Evolutionary conservation across 2,329 filamentous ascomycete species (phyloP).

Genomic region (Raffaelea albimanens): DNA sequence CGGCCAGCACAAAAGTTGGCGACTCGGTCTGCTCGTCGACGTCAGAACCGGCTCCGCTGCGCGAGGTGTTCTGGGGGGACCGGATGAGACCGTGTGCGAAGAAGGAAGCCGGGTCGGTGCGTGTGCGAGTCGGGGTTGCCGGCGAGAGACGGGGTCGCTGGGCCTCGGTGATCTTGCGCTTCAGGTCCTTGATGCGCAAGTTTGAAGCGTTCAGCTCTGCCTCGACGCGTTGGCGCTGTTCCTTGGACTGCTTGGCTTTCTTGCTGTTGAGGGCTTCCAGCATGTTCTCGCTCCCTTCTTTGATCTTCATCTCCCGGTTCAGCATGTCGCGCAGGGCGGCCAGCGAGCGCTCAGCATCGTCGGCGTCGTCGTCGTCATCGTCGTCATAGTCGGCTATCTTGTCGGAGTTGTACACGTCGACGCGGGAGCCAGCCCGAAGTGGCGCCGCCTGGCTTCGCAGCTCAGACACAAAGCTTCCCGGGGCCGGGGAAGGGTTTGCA

Average conservation of each 20-base stretch:
- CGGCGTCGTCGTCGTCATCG: slow-evolving; percentile 6
- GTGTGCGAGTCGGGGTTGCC: not conserved
- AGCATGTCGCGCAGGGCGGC: slow-evolving; percentile 71
- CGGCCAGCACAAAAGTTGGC: slow-evolving; percentile 81
- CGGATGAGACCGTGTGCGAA: not conserved
- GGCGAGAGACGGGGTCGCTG: slow-evolving; percentile 36
- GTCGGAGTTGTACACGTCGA: slow-evolving; percentile 41
- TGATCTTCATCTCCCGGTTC: slow-evolving; percentile 95
- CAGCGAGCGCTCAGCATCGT: slow-evolving; percentile 58
- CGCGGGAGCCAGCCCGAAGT: slow-evolving; percentile 53
- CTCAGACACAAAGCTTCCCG: slow-evolving; percentile 85
- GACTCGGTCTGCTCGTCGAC: slow-evolving; percentile 67
- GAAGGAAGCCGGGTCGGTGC: not conserved
- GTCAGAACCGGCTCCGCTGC: slow-evolving; percentile 49
- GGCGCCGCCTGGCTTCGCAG: slow-evolving; percentile 63
- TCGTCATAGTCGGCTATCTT: slow-evolving; percentile 54
- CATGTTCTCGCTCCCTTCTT: slow-evolving; percentile 95
- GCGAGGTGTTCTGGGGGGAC: slow-evolving; percentile 41
- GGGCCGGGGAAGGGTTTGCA: slow-evolving; percentile 60
- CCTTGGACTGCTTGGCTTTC: slow-evolving; percentile 90
- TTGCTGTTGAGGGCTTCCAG: slow-evolving; percentile 89
- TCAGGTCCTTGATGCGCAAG: slow-evolving; percentile 53
- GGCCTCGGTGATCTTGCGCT: slow-evolving; percentile 49
- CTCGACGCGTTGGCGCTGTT: slow-evolving; percentile 70
- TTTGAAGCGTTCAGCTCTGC: slow-evolving; percentile 87